These are phyloP conservation scores for Solanum hybrid DNA, from an alignment of 305 asterid species.

Conservation along the genomic window DNA sequence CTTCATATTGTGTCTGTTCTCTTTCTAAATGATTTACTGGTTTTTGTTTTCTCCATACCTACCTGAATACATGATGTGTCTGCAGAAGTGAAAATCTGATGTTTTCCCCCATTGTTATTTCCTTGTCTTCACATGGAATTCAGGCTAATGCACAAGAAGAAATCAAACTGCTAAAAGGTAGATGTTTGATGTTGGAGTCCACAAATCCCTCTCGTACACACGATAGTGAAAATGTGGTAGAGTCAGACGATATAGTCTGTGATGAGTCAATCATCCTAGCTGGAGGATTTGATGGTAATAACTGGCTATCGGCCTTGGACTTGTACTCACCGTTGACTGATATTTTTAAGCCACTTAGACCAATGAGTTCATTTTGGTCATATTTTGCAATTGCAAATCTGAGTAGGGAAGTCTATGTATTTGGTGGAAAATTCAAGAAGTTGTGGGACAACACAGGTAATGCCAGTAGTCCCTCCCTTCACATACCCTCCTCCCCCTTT, in stretches of 20 bases:
- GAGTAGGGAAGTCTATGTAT: slow-evolving; percentile 45
- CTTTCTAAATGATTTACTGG: not conserved
- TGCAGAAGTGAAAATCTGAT: not conserved
- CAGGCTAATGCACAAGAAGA: slow-evolving; percentile 54
- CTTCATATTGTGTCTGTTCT: not conserved
- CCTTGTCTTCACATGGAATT: slow-evolving; percentile 8
- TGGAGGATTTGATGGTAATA: too few relatives aligned
- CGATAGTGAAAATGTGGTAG: slow-evolving; percentile 10
- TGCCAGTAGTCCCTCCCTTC: not conserved
- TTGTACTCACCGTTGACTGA: too few relatives aligned
- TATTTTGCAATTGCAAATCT: slow-evolving; percentile 43
- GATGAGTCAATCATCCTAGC: not conserved
- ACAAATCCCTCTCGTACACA: too few relatives aligned
- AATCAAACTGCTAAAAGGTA: slow-evolving; percentile 34
- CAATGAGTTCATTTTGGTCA: slow-evolving; percentile 43
- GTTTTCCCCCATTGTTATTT: not conserved
- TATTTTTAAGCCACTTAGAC: too few relatives aligned
- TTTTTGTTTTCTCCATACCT: not conserved
- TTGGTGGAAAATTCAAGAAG: slow-evolving; percentile 65
- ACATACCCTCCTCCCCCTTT: not conserved
- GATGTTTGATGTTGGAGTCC: slow-evolving; percentile 21
- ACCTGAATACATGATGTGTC: not conserved
- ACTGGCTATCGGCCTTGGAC: too few relatives aligned
- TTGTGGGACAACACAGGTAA: slow-evolving; percentile 59
- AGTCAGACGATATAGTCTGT: slow-evolving; percentile 23